These are phyloP conservation scores for Exophiala alcalophila DNA, from an alignment of 2,329 filamentous ascomycete genomes.

Conservation along the genomic window DNA sequence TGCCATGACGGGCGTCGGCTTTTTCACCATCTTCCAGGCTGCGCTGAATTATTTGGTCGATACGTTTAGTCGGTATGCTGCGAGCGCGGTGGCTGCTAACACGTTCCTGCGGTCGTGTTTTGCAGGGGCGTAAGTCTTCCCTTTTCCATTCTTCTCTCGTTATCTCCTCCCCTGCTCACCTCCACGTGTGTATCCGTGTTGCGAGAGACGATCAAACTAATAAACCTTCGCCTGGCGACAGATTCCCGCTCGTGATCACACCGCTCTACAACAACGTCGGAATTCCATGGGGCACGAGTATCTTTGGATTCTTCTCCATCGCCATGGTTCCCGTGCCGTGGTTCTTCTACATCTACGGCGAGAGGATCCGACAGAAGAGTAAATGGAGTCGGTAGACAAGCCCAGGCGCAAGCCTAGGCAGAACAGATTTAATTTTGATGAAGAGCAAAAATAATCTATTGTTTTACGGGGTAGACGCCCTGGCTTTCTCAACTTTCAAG, in stretches of 20 bases:
- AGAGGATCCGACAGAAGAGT: slow-evolving; percentile 39
- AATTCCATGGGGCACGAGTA: slow-evolving; percentile 48
- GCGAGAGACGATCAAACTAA: too few species aligned
- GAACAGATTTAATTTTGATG: too few species aligned
- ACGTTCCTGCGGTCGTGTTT: slow-evolving; percentile 48
- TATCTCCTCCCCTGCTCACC: too few species aligned
- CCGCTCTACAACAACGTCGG: slow-evolving; percentile 48
- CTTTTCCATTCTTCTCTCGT: neutral
- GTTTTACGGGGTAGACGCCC: too few species aligned
- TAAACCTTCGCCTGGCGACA: too few species aligned
- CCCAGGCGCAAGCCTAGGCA: too few species aligned
- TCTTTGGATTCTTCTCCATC: slow-evolving; percentile 48
- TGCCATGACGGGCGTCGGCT: slow-evolving; percentile 41
- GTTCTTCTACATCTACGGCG: slow-evolving; percentile 45
- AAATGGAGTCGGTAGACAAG: slow-evolving; percentile 38
- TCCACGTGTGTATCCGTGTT: neutral
- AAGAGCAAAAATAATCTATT: too few species aligned
- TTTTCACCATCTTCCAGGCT: slow-evolving; percentile 43
- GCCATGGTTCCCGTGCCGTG: slow-evolving; percentile 46
- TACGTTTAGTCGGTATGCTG: slow-evolving; percentile 44
- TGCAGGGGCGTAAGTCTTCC: slow-evolving; percentile 37
- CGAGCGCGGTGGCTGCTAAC: slow-evolving; percentile 45
- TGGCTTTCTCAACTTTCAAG: neutral
- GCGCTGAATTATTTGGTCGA: slow-evolving; percentile 46
- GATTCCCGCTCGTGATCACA: slow-evolving; percentile 47